These are phyloP conservation scores for Alternaria sp. DNA, from an alignment of 2,329 filamentous ascomycete genomes.

Conservation along the genomic window DNA sequence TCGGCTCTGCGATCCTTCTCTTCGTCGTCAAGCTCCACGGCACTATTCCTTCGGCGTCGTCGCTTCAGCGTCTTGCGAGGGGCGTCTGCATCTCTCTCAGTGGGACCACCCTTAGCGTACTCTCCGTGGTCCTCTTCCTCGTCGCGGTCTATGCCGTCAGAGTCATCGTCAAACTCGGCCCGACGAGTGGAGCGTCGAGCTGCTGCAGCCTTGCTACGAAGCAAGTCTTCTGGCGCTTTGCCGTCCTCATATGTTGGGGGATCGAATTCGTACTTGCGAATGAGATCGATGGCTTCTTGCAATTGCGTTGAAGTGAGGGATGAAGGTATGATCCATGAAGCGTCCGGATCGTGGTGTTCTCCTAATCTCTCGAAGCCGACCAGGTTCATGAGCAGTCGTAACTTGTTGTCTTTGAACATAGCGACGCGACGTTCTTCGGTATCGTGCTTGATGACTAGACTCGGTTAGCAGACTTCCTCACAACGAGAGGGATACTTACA, in stretches of 20 bases:
- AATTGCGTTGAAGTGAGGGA: slow-evolving; percentile 69
- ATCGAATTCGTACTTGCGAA: slow-evolving; percentile 79
- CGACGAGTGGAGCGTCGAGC: slow-evolving; percentile 46
- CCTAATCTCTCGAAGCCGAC: slow-evolving; percentile 72
- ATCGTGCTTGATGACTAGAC: slow-evolving; percentile 58
- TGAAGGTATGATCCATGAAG: slow-evolving; percentile 78
- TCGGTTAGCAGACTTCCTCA: slow-evolving; percentile 30
- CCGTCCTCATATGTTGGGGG: slow-evolving; percentile 80
- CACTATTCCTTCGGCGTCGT: slow-evolving; percentile 61
- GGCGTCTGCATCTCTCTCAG: slow-evolving; percentile 61
- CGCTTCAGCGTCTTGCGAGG: slow-evolving; percentile 63
- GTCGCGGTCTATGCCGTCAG: slow-evolving; percentile 64
- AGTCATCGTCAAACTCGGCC: slow-evolving; percentile 74
- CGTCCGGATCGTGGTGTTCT: slow-evolving; percentile 74
- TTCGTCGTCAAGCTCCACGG: slow-evolving; percentile 68
- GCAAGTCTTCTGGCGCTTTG: slow-evolving; percentile 74
- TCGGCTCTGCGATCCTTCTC: slow-evolving; percentile 64
- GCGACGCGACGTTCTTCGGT: slow-evolving; percentile 71
- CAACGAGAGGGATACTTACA: slow-evolving; percentile 28
- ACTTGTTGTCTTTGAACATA: slow-evolving; percentile 87
- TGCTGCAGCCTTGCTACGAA: slow-evolving; percentile 71
- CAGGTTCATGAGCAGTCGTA: slow-evolving; percentile 82
- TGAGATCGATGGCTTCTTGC: slow-evolving; percentile 70
- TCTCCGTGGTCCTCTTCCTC: slow-evolving; percentile 61
- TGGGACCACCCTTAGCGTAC: slow-evolving; percentile 74